Conservation (phyloP, 1,284 basidiomycete species). For the Moesziomyces antarcticus region DNA sequence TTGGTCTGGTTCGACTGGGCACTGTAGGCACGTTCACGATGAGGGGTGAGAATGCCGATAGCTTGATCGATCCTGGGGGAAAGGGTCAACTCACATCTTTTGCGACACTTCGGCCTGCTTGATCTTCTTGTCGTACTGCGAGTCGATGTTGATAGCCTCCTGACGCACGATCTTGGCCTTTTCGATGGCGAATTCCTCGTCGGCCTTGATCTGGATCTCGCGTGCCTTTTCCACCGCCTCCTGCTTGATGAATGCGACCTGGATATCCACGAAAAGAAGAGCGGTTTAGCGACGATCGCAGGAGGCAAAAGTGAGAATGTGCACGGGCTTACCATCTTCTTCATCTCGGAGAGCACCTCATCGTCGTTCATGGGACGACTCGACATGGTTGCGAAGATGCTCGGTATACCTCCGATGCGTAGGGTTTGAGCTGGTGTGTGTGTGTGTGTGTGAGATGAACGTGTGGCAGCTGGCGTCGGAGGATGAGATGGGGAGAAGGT, state of each 20-base stretch:
- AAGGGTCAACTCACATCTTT: constrained; percentile 60
- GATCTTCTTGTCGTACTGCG: constrained; percentile 65
- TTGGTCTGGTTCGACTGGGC: constrained; percentile 96
- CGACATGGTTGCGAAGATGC: constrained; percentile 55
- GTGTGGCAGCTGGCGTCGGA: too few relatives aligned
- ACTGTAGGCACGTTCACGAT: constrained; percentile 70
- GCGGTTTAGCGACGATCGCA: neutral
- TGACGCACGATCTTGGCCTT: constrained; percentile 67
- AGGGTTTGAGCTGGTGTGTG: too few relatives aligned
- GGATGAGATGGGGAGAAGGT: too few relatives aligned
- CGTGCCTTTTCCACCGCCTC: constrained; percentile 67
- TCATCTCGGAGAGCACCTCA: constrained; percentile 96
- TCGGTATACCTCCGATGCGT: neutral
- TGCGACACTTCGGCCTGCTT: constrained; percentile 64
- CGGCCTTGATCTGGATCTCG: constrained; percentile 68
- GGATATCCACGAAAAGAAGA: neutral
- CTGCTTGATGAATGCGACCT: constrained; percentile 67
- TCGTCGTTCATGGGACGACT: constrained; percentile 85
- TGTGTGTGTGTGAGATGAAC: neutral
- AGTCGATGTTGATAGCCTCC: constrained; percentile 64
- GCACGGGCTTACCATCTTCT: constrained; percentile 82
- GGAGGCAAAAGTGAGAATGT: neutral
- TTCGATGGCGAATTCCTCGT: constrained; percentile 67
- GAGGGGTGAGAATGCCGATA: neutral
- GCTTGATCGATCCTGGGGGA: too few relatives aligned